Conservation (phyloP, 495 filamentous ascomycete species). For the Neurospora terricola region DNA sequence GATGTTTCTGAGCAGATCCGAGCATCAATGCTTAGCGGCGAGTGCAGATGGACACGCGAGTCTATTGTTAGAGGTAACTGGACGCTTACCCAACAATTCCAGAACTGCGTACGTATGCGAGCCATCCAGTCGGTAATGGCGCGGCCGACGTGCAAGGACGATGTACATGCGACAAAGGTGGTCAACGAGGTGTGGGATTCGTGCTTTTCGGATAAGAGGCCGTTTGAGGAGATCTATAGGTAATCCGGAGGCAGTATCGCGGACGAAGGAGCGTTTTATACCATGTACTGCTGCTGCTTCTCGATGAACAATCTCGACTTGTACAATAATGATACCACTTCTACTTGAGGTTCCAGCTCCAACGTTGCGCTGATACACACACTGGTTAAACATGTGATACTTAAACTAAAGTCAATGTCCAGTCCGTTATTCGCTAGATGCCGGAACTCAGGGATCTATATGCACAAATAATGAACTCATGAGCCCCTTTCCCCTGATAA, state of each 20-base stretch:
- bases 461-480: neutral
- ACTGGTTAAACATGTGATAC: neutral
- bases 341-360: neutral
- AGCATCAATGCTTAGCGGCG: conserved; percentile 81
- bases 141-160: conserved; percentile 72
- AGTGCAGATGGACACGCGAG: conserved; percentile 86
- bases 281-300: neutral
- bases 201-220: conserved; percentile 86
- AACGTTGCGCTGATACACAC: neutral
- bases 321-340: neutral
- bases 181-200: conserved; percentile 98
- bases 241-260: conserved; percentile 29
- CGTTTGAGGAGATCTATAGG: conserved; percentile 94
- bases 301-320: neutral
- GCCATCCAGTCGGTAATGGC: conserved; percentile 66
- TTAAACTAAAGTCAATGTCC: neutral
- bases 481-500: neutral
- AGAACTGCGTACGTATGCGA: conserved; percentile 77
- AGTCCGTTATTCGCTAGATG: neutral
- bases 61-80: conserved; percentile 74
- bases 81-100: conserved; percentile 83
- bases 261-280: neutral
- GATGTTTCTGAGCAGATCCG: conserved; percentile 54
- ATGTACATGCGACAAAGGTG: conserved; percentile 74
- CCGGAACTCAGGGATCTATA: neutral